These are phyloP conservation scores for Helicocarpus griseus DNA, from an alignment of 2,329 filamentous ascomycete genomes.

Conservation along the genomic window DNA sequence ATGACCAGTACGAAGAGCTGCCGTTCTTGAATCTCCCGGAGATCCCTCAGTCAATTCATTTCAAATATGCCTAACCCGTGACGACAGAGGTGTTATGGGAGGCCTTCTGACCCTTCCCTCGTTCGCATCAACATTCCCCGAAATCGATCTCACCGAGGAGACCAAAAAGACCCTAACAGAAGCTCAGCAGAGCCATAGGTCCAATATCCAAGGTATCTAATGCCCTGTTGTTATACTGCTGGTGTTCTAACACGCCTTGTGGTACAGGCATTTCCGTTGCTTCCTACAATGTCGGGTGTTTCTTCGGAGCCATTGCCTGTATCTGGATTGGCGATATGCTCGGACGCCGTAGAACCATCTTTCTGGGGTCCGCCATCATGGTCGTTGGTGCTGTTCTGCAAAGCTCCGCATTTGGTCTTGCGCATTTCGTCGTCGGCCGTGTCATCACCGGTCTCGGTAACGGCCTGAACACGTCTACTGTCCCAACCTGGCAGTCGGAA, in stretches of 20 bases:
- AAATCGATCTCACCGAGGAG: conserved; percentile 22
- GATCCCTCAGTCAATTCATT: no score
- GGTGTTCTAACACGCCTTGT: no score
- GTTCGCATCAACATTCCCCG: conserved; percentile 33
- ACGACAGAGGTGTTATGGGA: conserved; percentile 38
- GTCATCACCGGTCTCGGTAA: conserved; percentile 22
- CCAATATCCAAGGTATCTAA: conserved; percentile 36
- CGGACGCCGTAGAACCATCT: conserved; percentile 16
- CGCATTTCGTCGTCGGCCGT: conserved; percentile 16
- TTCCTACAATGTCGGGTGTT: conserved; percentile 23
- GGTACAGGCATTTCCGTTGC: conserved; percentile 25
- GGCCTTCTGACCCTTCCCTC: conserved; percentile 34
- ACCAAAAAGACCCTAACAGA: not conserved
- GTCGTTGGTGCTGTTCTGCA: conserved; percentile 15
- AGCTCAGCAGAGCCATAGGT: conserved; percentile 27
- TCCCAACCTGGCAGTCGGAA: conserved; percentile 38
- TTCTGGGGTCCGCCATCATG: conserved; percentile 17
- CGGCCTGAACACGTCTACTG: conserved; percentile 27
- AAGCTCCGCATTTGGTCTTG: conserved; percentile 11
- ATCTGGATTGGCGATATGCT: conserved; percentile 16
- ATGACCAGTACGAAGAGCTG: no score
- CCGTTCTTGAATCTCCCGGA: no score
- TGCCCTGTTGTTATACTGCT: no score
- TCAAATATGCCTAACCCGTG: no score
- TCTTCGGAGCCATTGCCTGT: conserved; percentile 14